Conservation (phyloP, 2,329 filamentous ascomycete species). For the Trichothecium sympodiale region DNA sequence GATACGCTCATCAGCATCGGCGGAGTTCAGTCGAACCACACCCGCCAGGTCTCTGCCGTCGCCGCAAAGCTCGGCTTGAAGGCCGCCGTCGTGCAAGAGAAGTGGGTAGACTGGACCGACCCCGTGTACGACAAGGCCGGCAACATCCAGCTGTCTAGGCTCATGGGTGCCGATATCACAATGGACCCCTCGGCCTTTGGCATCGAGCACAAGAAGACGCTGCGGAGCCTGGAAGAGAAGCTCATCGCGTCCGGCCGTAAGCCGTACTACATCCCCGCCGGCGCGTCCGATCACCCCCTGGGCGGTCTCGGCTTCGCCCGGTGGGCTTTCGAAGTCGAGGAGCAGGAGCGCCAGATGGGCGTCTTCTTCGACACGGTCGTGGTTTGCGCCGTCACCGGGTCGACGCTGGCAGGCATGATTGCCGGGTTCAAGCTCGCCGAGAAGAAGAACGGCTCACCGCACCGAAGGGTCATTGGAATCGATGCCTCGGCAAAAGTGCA, state of each 20-base stretch:
- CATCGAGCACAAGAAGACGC: slow-evolving; percentile 56
- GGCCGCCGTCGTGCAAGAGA: slow-evolving; percentile 45
- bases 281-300: slow-evolving; percentile 58
- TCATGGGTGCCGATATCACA: slow-evolving; percentile 55
- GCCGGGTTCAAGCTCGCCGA: slow-evolving; percentile 59
- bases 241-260: slow-evolving; percentile 41
- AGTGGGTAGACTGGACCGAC: slow-evolving; percentile 56
- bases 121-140: slow-evolving; percentile 52
- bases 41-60: slow-evolving; percentile 53
- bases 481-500: slow-evolving; percentile 35
- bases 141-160: slow-evolving; percentile 58
- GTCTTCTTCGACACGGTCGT: slow-evolving; percentile 58
- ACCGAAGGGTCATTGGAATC: slow-evolving; percentile 52
- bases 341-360: slow-evolving; percentile 49
- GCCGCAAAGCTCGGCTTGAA: slow-evolving; percentile 46
- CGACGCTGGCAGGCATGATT: slow-evolving; percentile 60
- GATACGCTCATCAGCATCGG: slow-evolving; percentile 57
- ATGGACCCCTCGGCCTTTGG: slow-evolving; percentile 52
- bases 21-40: slow-evolving; percentile 61
- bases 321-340: slow-evolving; percentile 58
- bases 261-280: slow-evolving; percentile 63
- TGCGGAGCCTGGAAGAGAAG: slow-evolving; percentile 41
- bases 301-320: slow-evolving; percentile 60
- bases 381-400: slow-evolving; percentile 62
- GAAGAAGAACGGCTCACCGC: slow-evolving; percentile 25